phyloP scores from a whole-genome alignment of 2,329 filamentous ascomycete genomes.

The Intubia oerlemansii region DNA sequence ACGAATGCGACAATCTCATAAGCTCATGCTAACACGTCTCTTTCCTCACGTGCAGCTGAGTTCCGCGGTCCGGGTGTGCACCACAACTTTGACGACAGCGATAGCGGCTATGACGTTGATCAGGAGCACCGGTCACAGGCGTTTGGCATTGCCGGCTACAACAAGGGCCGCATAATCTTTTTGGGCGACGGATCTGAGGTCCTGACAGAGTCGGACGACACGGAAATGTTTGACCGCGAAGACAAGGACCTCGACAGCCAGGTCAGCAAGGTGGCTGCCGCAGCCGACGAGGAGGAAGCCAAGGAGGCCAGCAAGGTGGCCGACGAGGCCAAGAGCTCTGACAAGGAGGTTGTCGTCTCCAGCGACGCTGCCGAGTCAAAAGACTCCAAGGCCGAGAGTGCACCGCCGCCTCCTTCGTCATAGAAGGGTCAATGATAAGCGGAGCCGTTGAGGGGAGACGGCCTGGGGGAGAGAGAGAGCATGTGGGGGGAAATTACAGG shows the following conservation, averaged over 20 bases:
- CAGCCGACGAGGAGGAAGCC: constrained; percentile 4
- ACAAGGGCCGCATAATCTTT: constrained; percentile 76
- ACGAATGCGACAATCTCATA: too few relatives aligned
- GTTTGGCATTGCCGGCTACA: constrained; percentile 49
- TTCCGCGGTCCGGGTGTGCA: constrained; percentile 68
- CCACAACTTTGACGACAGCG: constrained; percentile 65
- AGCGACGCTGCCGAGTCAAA: constrained; percentile 1
- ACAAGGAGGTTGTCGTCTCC: background rate
- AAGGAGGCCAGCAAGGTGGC: too few relatives aligned
- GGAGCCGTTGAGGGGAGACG: too few relatives aligned
- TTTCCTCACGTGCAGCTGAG: constrained; percentile 60
- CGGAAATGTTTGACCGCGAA: constrained; percentile 87
- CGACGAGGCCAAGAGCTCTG: constrained; percentile 1
- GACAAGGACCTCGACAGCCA: constrained; percentile 74
- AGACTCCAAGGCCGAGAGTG: constrained; percentile 1
- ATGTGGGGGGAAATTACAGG: too few relatives aligned
- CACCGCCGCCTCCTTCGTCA: too few relatives aligned
- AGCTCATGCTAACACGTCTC: constrained; percentile 3
- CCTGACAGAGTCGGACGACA: constrained; percentile 69
- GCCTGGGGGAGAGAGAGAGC: too few relatives aligned
- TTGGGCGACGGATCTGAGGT: constrained; percentile 90
- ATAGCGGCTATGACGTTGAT: constrained; percentile 56
- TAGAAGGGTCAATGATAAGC: too few relatives aligned
- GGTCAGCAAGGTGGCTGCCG: constrained; percentile 40
- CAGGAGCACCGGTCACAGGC: constrained; percentile 40